Conservation (phyloP, 2,329 filamentous ascomycete genomes). For the Arthrobotrys conoides region DNA sequence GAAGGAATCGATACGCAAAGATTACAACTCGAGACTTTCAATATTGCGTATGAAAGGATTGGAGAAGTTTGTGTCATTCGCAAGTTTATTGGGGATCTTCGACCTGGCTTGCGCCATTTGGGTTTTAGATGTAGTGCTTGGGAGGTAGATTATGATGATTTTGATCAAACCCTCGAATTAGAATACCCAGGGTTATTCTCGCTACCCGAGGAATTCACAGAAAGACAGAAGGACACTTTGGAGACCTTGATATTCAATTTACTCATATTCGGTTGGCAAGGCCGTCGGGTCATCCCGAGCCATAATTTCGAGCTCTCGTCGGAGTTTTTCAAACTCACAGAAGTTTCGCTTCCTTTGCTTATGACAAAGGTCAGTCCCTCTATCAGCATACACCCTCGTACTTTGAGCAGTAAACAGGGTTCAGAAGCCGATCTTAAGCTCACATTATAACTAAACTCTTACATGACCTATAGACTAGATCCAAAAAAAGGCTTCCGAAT, state of each 20-base stretch:
- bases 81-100: conserved; percentile 17
- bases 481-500: background rate
- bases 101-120: conserved; percentile 3
- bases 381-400: background rate
- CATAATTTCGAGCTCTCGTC: background rate
- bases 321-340: background rate
- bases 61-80: background rate
- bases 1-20: background rate
- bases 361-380: background rate
- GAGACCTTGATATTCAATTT: conserved; percentile 9
- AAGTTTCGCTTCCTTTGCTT: background rate
- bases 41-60: background rate
- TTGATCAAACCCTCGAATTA: background rate
- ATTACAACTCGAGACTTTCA: conserved; percentile 4
- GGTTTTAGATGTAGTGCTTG: background rate
- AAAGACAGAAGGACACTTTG: conserved; percentile 23
- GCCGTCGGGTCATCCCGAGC: too few species aligned
- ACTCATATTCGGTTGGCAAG: background rate
- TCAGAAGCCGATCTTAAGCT: background rate
- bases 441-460: background rate
- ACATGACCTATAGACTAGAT: background rate
- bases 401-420: too few species aligned
- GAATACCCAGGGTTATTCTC: conserved; percentile 7
- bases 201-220: background rate
- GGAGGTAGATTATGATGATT: background rate